A percentile compares a stretch with the other conserved stretches of the same genome.
Evolutionary conservation across 805 yeast genomes (phyloP).

Genomic region (Nakazawaea molendinolei): DNA sequence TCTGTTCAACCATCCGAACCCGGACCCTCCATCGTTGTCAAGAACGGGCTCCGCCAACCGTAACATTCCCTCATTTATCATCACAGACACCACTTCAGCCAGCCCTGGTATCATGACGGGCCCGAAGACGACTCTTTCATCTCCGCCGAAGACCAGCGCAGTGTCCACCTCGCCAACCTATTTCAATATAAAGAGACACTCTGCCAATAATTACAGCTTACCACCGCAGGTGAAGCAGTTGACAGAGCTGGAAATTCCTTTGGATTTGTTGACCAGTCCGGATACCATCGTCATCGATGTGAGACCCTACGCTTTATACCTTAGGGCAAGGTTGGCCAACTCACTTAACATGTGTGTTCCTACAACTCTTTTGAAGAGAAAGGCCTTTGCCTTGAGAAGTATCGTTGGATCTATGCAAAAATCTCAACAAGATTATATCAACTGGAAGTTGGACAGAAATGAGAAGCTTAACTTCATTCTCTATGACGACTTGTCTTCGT

Average conservation of each 20-base stretch:
- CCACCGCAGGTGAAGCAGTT: neutral
- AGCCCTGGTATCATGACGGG: too few species aligned
- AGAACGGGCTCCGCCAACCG: slow-evolving; percentile 1
- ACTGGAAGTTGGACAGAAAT: slow-evolving; percentile 7
- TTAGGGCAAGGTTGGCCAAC: slow-evolving; percentile 23
- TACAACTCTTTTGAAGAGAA: slow-evolving; percentile 35
- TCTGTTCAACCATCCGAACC: too few species aligned
- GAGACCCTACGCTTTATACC: slow-evolving; percentile 32
- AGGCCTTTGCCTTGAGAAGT: slow-evolving; percentile 26
- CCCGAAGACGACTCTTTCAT: neutral
- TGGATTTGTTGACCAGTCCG: slow-evolving; percentile 1
- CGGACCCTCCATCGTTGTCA: neutral
- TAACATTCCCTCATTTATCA: slow-evolving; percentile 6
- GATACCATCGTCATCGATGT: slow-evolving; percentile 24
- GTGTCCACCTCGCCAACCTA: slow-evolving; percentile 2
- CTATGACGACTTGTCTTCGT: slow-evolving; percentile 27
- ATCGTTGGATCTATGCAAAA: slow-evolving; percentile 28
- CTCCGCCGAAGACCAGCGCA: neutral
- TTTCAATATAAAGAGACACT: slow-evolving; percentile 4
- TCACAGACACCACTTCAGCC: slow-evolving; percentile 9
- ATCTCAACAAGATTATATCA: slow-evolving; percentile 15
- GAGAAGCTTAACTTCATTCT: slow-evolving; percentile 21
- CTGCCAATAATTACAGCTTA: neutral
- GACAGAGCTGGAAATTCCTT: neutral
- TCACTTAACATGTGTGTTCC: slow-evolving; percentile 37